Conservation (phyloP, 208 protist genomes). For the Chromosphaera perkinsii region DNA sequence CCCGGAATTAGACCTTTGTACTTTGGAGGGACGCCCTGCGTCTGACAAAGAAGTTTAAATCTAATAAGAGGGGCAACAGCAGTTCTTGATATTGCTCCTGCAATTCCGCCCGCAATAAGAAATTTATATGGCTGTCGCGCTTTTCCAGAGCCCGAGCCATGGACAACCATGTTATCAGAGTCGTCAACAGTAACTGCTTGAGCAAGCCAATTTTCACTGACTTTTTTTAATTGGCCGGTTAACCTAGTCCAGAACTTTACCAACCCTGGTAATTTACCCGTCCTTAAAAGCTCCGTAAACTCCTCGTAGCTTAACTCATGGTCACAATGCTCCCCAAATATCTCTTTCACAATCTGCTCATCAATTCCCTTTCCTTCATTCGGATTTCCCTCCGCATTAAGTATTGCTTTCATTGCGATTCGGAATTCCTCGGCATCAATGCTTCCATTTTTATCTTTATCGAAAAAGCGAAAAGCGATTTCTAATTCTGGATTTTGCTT, state of each 20-base stretch:
- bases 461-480: conserved; percentile 16
- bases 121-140: too few species aligned
- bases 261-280: too few species aligned
- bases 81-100: conserved; percentile 82
- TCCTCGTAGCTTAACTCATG: background rate
- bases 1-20: too few species aligned
- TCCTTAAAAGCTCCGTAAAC: conserved; percentile 7
- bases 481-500: conserved; percentile 1
- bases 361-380: background rate
- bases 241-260: too few species aligned
- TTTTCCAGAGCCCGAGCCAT: too few species aligned
- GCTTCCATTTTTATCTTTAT: conserved; percentile 3
- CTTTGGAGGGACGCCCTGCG: too few species aligned
- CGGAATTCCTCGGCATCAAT: background rate
- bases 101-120: conserved; percentile 80
- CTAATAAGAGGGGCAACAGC: conserved; percentile 80
- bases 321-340: background rate
- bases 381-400: too few species aligned
- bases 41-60: conserved; percentile 88
- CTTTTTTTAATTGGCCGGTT: too few species aligned
- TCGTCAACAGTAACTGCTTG: too few species aligned
- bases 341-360: background rate
- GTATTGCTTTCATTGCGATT: background rate
- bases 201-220: too few species aligned
- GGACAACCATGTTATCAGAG: too few species aligned